These are phyloP conservation scores for Cocos nucifera DNA, from an alignment of 176 grass and related monocot genomes.

Conservation along the genomic window DNA sequence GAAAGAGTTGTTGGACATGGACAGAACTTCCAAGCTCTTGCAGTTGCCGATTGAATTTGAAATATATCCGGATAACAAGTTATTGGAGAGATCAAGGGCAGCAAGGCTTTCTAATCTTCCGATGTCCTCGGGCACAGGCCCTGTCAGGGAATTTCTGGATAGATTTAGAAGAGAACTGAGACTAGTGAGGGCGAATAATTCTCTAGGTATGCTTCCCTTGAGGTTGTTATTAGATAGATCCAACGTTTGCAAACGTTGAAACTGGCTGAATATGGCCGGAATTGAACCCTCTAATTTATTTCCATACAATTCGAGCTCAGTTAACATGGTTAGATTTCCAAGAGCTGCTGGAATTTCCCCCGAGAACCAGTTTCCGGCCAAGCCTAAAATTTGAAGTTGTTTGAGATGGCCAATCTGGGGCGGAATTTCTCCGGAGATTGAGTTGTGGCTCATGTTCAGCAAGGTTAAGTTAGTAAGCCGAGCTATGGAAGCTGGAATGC, in stretches of 20 bases:
- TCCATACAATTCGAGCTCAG: conserved; percentile 15
- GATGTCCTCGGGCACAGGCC: conserved; percentile 16
- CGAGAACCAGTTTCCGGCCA: conserved; percentile 26
- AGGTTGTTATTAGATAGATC: conserved; percentile 34
- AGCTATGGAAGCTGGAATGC: conserved; percentile 30
- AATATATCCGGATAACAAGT: no score
- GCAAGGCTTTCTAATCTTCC: neutral
- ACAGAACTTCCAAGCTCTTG: no score
- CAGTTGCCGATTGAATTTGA: no score
- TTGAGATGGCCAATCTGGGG: conserved; percentile 27
- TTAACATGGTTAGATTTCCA: conserved; percentile 20
- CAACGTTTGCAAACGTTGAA: conserved; percentile 14
- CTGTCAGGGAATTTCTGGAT: conserved; percentile 28
- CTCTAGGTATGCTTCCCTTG: conserved; percentile 17
- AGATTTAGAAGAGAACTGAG: conserved; percentile 36
- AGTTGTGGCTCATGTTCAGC: conserved; percentile 25
- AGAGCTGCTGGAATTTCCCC: conserved; percentile 22
- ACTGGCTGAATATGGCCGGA: conserved; percentile 14
- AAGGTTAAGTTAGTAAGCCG: conserved; percentile 21
- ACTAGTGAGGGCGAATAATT: conserved; percentile 21
- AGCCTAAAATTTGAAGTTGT: conserved; percentile 15
- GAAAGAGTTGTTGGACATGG: no score
- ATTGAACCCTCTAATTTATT: conserved; percentile 28
- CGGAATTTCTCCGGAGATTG: conserved; percentile 25
- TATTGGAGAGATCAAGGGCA: no score